phyloP scores from a whole-genome alignment of 1,139 yeast species.

The Pneumocystis wakefieldiae region DNA sequence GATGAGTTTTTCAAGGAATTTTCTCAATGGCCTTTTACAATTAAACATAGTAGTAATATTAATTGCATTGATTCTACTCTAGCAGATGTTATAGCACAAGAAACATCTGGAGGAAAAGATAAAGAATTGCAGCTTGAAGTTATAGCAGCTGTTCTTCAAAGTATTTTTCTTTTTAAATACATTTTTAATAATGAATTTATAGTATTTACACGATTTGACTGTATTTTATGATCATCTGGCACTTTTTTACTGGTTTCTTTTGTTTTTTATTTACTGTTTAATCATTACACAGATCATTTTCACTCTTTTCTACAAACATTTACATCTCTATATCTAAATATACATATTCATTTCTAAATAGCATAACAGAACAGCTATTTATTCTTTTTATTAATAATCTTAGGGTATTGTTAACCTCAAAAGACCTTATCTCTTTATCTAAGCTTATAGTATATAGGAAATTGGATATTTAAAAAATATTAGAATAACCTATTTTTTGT shows the following conservation, averaged over 20 bases:
- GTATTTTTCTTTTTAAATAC: neutral
- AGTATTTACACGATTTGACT: slow-evolving; percentile 36
- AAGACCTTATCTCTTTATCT: no score
- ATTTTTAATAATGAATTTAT: neutral
- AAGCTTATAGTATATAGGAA: no score
- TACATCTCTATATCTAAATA: no score
- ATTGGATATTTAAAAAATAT: no score
- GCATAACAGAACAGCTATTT: no score
- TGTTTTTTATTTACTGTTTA: neutral
- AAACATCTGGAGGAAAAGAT: slow-evolving; percentile 40
- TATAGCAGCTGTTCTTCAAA: slow-evolving; percentile 58
- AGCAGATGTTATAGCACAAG: slow-evolving; percentile 49
- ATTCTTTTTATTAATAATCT: no score
- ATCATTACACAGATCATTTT: neutral
- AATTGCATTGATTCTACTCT: slow-evolving; percentile 65
- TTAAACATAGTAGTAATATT: slow-evolving; percentile 29
- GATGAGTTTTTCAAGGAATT: slow-evolving; percentile 75
- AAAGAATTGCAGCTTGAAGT: slow-evolving; percentile 69
- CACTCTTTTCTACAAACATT: neutral
- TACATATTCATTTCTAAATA: no score
- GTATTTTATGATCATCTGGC: slow-evolving; percentile 24
- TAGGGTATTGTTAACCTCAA: no score
- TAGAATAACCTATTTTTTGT: neutral
- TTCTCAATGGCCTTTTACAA: slow-evolving; percentile 73
- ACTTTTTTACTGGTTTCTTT: neutral